phyloP scores from a whole-genome alignment of 495 filamentous ascomycete genomes.

The Usnea hakonensis region DNA sequence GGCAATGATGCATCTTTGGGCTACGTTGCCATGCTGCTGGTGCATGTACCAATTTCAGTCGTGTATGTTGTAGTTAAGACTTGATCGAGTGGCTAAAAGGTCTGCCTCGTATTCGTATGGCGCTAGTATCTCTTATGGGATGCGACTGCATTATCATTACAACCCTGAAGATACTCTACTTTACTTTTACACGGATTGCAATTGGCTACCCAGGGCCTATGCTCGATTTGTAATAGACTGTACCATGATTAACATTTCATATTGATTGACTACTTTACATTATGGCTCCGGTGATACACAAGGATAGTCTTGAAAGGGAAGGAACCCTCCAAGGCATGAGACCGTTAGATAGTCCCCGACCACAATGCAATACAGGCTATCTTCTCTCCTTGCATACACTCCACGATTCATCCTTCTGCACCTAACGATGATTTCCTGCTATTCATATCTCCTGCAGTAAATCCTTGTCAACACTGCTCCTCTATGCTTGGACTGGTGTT shows the following conservation, averaged over 20 bases:
- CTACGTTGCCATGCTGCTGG: slow-evolving; percentile 5
- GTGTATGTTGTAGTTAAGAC: too few species aligned
- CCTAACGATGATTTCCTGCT: background rate
- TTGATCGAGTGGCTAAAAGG: too few species aligned
- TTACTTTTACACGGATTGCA: too few species aligned
- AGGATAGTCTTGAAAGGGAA: background rate
- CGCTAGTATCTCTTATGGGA: too few species aligned
- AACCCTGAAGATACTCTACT: too few species aligned
- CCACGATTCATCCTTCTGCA: background rate
- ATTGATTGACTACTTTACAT: too few species aligned
- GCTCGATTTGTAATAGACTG: too few species aligned
- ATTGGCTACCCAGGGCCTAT: too few species aligned
- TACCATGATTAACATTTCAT: too few species aligned
- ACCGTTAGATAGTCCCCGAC: background rate
- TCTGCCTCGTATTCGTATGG: too few species aligned
- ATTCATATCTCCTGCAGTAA: background rate
- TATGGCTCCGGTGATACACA: background rate
- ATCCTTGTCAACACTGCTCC: background rate
- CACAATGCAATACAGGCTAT: background rate
- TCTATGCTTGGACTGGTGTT: background rate
- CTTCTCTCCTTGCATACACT: background rate
- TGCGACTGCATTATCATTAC: too few species aligned
- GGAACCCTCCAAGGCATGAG: background rate
- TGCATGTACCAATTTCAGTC: background rate
- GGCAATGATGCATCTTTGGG: slow-evolving; percentile 8